Evolutionary conservation across 1,139 yeast genomes (phyloP), one percentile per base, ranked within the genome.

Genomic region (Pichia sp.): DNA sequence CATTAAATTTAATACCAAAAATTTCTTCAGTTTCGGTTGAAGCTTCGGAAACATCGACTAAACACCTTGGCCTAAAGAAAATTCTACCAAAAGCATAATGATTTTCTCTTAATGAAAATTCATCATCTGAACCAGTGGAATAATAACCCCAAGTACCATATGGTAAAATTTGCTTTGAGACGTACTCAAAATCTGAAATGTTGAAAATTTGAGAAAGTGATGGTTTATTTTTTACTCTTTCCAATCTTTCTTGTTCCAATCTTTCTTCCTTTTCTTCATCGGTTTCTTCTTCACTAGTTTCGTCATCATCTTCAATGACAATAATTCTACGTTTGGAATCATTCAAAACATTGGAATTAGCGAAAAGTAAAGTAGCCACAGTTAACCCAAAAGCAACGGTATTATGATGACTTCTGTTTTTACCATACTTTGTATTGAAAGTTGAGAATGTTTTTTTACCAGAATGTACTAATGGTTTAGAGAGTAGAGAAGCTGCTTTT

Each of bases 21-120:
- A 77, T 65, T 3, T 63, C 59, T 3, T 63, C 59, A 11, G 77
- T 70, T 22, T 65, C 56, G 15, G 71, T 57, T 45, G 70, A 69
- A 20, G 71, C 63, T 15, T 67, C 54, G 12, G 62, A 51, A 13
- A 73, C 76, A 49, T 75, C 74, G 15, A 66, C 63, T 58, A 75
- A 60, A 40, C 73, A 72, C 40, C 68, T 64, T 20, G 79, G 78
- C 44, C 76, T 68, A 56, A 76, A 69, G 48, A 66, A 68, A n/a
- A 68, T 60, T 32, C 72, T 55, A 23, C 65, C 62, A 49, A 59
- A 69, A 1, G 72, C 70, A 52, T 66, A 64, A 50, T 66, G 70
- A 55, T 68, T 68, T 51, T 69, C 72, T 39, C 71, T 56, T 40
- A 68, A 47, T 1, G 68, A 54, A 40, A 67, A 55, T 52, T 68